Evolutionary conservation across 306 rosid genomes (phyloP).

Genomic region (Fragaria ananassa): DNA sequence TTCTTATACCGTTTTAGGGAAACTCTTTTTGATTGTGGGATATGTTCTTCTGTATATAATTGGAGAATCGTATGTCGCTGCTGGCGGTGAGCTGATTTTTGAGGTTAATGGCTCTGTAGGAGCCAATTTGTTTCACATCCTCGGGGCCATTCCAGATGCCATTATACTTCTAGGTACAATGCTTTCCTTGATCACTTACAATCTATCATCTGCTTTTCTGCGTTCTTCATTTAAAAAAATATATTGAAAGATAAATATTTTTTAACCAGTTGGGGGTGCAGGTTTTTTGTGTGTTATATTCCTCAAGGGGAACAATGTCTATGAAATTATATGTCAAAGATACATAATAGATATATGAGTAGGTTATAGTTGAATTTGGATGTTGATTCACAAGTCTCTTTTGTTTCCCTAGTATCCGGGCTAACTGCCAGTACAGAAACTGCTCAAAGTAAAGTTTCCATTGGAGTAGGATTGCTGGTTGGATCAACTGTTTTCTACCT

Average conservation of each 20-base stretch:
- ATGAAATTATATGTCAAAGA: too few relatives aligned
- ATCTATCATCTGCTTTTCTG: not conserved
- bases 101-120: not conserved
- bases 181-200: too few relatives aligned
- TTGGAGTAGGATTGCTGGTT: slow-evolving; percentile 67
- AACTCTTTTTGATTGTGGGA: not conserved
- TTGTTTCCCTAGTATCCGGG: slow-evolving; percentile 42
- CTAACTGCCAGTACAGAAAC: slow-evolving; percentile 47
- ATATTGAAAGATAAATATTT: too few relatives aligned
- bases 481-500: slow-evolving; percentile 70
- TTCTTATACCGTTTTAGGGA: not conserved
- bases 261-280: not conserved
- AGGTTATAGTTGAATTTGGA: not conserved
- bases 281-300: not conserved
- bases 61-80: not conserved
- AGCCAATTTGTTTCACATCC: not conserved
- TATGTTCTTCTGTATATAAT: not conserved
- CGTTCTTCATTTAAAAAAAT: not conserved
- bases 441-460: slow-evolving; percentile 59
- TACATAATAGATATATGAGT: too few relatives aligned
- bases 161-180: not conserved
- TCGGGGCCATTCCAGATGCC: too few relatives aligned
- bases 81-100: slow-evolving; percentile 1
- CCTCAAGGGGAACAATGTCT: not conserved
- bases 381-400: not conserved